Evolutionary conservation across 345 rosid genomes (phyloP), one percentile per base, ranked within the genome.

Genomic region (Camelina hispida): DNA sequence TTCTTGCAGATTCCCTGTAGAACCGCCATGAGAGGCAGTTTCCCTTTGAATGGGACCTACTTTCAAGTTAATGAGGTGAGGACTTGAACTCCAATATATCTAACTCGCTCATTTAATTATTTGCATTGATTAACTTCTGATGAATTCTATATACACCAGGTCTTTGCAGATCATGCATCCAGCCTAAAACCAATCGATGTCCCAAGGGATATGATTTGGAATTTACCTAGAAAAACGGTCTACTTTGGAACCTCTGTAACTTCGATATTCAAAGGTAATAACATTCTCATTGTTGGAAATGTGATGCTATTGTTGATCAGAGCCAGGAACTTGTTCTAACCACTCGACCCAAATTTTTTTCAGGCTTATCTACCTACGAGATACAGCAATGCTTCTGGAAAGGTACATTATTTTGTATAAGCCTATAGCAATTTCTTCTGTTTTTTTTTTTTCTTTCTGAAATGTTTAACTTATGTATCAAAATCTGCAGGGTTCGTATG

Each of bases 11-110:
- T 94, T 73, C 97, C 98, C 5, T 94, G 98, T 81, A 83, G 96
- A 82, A 91, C 98, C 16, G 96, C 97, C 47, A 90, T 91, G 97
- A 87, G 88, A 62, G 98, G 98, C 62, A 94, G 96, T 54, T 94
- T 91, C 81, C 98, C 98, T 12, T 93, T 94, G 52, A 94, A 94
- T 66, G 97, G 98, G 70, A 94, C 98, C 52, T 94, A 94, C 55
- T 94, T 94, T 78, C 98, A 94, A 85, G 96, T 94, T 17, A 94
- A 91, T n/a, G 97, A 91, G 93, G 98, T 90, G 62, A 72, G 30
- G 28, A 50, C 28, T 38, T 68, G 5, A 53, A 16, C 32, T 69
- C 35, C 3, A 59, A 30, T 6, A 40, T 18, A n/a, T 55, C 16
- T 12, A 55, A 35, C 4, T 62, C 16, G 62, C 56, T 56, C 51